Evolutionary conservation across 129 eudicot species (phyloP).

Genomic region (Tanacetum coccineum): DNA sequence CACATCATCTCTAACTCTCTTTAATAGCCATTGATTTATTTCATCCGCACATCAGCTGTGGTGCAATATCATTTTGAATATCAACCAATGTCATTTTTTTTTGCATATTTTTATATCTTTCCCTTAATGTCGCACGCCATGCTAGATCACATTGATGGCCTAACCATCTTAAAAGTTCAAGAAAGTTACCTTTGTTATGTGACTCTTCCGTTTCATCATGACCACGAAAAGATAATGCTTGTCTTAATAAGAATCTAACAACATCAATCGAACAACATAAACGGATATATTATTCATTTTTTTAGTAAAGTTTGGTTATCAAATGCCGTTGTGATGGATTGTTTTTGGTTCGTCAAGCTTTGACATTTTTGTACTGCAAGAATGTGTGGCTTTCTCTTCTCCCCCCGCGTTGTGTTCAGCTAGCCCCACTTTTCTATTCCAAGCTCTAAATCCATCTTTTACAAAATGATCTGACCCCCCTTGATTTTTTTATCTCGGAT

Average conservation of each 20-base stretch:
- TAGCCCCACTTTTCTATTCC: not conserved
- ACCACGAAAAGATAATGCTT: not conserved
- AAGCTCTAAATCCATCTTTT: not conserved
- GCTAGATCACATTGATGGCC: too few species aligned
- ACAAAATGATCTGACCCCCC: not conserved
- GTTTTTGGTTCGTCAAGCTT: too few species aligned
- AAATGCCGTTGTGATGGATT: too few species aligned
- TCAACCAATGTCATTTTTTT: not conserved
- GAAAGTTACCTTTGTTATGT: not conserved
- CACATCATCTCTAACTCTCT: not conserved
- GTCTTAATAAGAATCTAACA: too few species aligned
- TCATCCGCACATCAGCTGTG: not conserved
- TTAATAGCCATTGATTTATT: not conserved
- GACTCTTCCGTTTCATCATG: not conserved
- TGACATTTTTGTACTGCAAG: not conserved
- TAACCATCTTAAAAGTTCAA: too few species aligned
- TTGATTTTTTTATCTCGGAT: too few species aligned
- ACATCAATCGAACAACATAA: too few species aligned
- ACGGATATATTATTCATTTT: too few species aligned
- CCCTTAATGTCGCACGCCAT: not conserved
- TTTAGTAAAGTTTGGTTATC: too few species aligned
- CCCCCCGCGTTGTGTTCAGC: not conserved
- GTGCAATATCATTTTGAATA: not conserved
- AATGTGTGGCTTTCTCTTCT: not conserved
- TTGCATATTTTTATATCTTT: not conserved